phyloP scores from a whole-genome alignment of 495 filamentous ascomycete species.

The Lophiotrema nucula region DNA sequence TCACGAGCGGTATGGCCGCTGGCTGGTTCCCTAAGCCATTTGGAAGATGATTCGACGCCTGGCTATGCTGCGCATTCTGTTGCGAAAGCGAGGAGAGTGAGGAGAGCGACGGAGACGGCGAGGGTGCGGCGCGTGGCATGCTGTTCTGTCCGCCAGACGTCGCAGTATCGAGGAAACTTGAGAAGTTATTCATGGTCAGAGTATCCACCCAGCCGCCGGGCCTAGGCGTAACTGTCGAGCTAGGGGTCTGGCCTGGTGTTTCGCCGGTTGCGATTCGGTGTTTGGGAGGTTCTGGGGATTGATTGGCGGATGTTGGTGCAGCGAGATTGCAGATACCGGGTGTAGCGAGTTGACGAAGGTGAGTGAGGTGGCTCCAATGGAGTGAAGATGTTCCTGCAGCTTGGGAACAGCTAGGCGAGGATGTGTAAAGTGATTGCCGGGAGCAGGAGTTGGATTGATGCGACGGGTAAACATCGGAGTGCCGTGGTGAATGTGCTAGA shows the following conservation, averaged over 20 bases:
- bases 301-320: slow-evolving; percentile 3
- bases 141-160: too few relatives aligned
- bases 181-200: slow-evolving; percentile 29
- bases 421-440: not conserved
- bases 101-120: slow-evolving; percentile 27
- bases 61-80: not conserved
- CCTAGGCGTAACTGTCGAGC: not conserved
- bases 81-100: too few relatives aligned
- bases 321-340: slow-evolving; percentile 7
- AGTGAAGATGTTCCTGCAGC: not conserved
- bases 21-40: slow-evolving; percentile 17
- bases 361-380: slow-evolving; percentile 18
- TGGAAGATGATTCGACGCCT: slow-evolving; percentile 9
- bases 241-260: not conserved
- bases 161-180: slow-evolving; percentile 34
- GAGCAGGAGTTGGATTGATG: too few relatives aligned
- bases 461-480: too few relatives aligned
- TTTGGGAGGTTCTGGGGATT: slow-evolving; percentile 10
- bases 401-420: not conserved
- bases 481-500: too few relatives aligned
- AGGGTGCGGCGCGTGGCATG: slow-evolving; percentile 30
- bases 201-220: not conserved
- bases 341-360: not conserved
- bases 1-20: slow-evolving; percentile 28
- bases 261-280: slow-evolving; percentile 13